A percentile compares a stretch with the other conserved stretches of the same genome.
Conservation (phyloP, 495 filamentous ascomycete genomes). For the Pyrenula massariospora region DNA sequence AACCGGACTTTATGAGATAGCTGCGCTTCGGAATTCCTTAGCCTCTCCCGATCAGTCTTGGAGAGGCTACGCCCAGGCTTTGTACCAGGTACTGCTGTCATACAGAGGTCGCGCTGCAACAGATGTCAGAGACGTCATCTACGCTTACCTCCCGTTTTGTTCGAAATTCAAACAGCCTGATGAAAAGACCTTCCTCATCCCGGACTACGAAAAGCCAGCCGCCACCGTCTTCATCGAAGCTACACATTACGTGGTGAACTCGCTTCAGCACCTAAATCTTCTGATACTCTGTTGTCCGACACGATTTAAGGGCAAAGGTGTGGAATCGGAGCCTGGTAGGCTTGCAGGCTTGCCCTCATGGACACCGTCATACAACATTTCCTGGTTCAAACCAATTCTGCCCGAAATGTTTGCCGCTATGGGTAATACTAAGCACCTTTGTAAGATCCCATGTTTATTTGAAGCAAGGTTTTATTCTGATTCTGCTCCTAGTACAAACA, state of each 20-base stretch:
- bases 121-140: background rate
- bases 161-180: background rate
- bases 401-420: no score
- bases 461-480: no score
- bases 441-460: no score
- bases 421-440: no score
- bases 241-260: background rate
- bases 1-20: background rate
- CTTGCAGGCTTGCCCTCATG: no score
- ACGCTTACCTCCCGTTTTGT: background rate
- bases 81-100: background rate
- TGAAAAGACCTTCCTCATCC: background rate
- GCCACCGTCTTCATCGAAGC: background rate
- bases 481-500: no score
- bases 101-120: background rate
- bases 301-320: background rate
- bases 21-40: background rate
- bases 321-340: background rate
- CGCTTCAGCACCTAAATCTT: background rate
- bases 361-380: no score
- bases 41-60: background rate
- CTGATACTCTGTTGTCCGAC: background rate
- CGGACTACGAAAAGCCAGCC: background rate
- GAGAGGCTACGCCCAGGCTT: background rate
- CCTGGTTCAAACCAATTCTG: no score